A percentile compares a stretch with the other conserved stretches of the same genome.
These are phyloP conservation scores for Monilinia fructigena DNA, from an alignment of 2,329 filamentous ascomycete species.

Conservation along the genomic window DNA sequence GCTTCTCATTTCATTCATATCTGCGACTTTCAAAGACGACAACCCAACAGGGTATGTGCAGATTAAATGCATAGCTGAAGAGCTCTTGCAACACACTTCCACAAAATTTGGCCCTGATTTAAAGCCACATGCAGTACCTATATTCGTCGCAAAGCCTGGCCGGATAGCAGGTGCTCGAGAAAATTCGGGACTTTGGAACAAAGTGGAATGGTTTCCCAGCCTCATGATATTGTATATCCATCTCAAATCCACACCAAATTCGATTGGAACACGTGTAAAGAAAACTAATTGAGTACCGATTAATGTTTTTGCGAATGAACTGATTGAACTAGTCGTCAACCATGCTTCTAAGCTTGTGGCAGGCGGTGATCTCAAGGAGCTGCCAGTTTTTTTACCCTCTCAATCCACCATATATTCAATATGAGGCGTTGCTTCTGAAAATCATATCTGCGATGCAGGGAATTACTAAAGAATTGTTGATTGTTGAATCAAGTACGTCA, in stretches of 20 bases:
- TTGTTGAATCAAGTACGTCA: neutral
- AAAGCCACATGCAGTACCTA: rapidly evolving
- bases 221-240: neutral
- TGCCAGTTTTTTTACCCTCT: neutral
- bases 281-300: neutral
- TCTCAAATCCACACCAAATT: neutral
- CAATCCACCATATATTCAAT: neutral
- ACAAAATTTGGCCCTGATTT: neutral
- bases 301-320: neutral
- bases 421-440: neutral
- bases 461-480: neutral
- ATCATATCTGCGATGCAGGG: neutral
- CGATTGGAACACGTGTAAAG: neutral
- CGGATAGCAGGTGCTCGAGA: neutral
- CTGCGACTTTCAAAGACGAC: neutral
- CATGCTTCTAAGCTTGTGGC: neutral
- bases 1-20: neutral
- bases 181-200: neutral
- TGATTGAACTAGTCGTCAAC: neutral
- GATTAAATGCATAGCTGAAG: neutral
- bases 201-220: neutral
- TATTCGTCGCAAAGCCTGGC: neutral
- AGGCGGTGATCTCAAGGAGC: neutral
- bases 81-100: neutral
- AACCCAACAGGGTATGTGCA: neutral